phyloP scores from a whole-genome alignment of 2,329 filamentous ascomycete species.

The Curvularia lunata region DNA sequence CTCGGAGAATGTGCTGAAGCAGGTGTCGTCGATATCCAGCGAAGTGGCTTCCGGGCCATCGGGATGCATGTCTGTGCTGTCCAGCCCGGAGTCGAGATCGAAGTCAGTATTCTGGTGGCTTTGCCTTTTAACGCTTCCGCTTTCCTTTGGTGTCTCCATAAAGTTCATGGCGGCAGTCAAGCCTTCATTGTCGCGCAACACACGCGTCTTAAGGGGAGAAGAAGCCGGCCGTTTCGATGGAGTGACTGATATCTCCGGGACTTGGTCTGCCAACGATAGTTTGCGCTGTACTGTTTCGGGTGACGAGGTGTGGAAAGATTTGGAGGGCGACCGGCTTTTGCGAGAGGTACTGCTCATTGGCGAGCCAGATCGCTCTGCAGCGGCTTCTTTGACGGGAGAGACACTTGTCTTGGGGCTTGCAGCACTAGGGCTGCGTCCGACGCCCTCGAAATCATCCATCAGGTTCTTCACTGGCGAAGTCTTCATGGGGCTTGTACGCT shows the following conservation, averaged over 20 bases:
- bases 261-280: constrained; percentile 19
- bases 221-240: constrained; percentile 30
- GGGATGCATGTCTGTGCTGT: constrained; percentile 42
- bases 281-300: constrained; percentile 24
- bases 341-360: constrained; percentile 34
- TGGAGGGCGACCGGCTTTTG: constrained; percentile 39
- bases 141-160: constrained; percentile 38
- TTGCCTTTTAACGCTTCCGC: constrained; percentile 28
- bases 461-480: constrained; percentile 39
- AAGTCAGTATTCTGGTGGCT: constrained; percentile 28
- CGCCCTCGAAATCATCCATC: constrained; percentile 36
- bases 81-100: constrained; percentile 33
- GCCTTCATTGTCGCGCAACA: constrained; percentile 49
- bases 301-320: constrained; percentile 34
- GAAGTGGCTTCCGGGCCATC: constrained; percentile 40
- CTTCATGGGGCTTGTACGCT: constrained; percentile 41
- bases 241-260: constrained; percentile 23
- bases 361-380: constrained; percentile 34
- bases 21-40: constrained; percentile 68
- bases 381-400: constrained; percentile 34
- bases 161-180: constrained; percentile 47
- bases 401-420: constrained; percentile 33
- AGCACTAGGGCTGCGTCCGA: constrained; percentile 10
- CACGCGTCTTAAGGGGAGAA: constrained; percentile 28
- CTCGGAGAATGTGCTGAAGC: constrained; percentile 87